Conservation (phyloP, 2,329 filamentous ascomycete species). For the Curvularia sp. region DNA sequence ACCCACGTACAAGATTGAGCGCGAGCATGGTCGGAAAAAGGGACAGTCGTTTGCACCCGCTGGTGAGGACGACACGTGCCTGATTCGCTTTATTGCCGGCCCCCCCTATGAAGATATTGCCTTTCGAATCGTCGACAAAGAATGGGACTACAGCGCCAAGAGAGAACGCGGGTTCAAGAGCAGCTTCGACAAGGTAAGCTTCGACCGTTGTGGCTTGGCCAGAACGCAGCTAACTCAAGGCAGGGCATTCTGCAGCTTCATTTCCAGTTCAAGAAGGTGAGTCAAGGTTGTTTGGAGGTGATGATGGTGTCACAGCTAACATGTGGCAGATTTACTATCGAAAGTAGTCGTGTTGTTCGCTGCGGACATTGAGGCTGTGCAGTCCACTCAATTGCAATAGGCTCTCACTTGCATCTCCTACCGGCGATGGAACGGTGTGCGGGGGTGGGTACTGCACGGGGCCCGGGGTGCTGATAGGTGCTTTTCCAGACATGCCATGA, state of each 20-base stretch:
- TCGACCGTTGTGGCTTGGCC: constrained; percentile 1
- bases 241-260: constrained; percentile 94
- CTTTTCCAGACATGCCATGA: background rate
- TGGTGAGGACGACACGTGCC: constrained; percentile 94
- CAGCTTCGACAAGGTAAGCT: constrained; percentile 93
- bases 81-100: constrained; percentile 94
- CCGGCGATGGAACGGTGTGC: constrained; percentile 1
- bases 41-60: constrained; percentile 93
- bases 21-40: constrained; percentile 85
- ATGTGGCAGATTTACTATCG: constrained; percentile 56
- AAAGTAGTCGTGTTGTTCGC: constrained; percentile 43
- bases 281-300: constrained; percentile 20
- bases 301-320: constrained; percentile 28
- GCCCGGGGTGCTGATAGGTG: constrained; percentile 10
- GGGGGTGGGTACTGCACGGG: constrained; percentile 2
- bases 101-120: constrained; percentile 97
- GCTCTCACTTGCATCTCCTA: background rate
- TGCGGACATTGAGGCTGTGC: constrained; percentile 7
- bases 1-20: constrained; percentile 93
- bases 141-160: constrained; percentile 99
- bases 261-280: constrained; percentile 98
- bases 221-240: constrained; percentile 38
- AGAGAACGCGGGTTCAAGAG: constrained; percentile 93
- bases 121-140: constrained; percentile 95
- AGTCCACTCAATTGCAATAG: background rate